phyloP scores from a whole-genome alignment of 2,329 filamentous ascomycete genomes.

The Bimuria novae-zelandiae region DNA sequence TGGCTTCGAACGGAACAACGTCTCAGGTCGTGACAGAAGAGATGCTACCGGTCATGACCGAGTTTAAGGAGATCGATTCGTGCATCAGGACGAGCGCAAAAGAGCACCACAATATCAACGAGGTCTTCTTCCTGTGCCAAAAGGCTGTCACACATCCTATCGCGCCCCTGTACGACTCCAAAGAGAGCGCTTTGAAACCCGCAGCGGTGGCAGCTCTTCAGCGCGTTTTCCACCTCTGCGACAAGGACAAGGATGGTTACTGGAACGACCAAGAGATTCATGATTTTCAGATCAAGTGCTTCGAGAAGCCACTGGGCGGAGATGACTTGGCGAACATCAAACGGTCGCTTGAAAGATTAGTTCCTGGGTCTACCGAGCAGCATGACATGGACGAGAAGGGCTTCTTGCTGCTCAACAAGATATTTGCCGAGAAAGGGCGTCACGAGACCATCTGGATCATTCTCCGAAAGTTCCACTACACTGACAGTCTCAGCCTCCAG shows the following conservation, averaged over 20 bases:
- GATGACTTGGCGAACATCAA: constrained; percentile 93
- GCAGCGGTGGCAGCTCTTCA: constrained; percentile 84
- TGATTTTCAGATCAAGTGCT: constrained; percentile 88
- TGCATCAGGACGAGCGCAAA: constrained; percentile 93
- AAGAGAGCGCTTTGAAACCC: constrained; percentile 84
- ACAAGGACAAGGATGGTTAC: constrained; percentile 93
- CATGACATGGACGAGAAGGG: constrained; percentile 77
- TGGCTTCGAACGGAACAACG: constrained; percentile 73
- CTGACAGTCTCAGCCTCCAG: constrained; percentile 88
- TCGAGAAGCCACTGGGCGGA: constrained; percentile 80
- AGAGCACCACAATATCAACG: constrained; percentile 92
- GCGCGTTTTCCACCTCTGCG: constrained; percentile 92
- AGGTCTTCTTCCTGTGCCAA: constrained; percentile 94
- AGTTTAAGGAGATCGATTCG: constrained; percentile 98
- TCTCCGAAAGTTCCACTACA: constrained; percentile 91
- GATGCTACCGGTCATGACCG: constrained; percentile 97
- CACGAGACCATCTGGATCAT: constrained; percentile 99
- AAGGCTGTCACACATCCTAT: constrained; percentile 98
- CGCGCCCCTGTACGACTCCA: constrained; percentile 94
- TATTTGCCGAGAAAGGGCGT: constrained; percentile 95
- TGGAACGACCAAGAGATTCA: constrained; percentile 89
- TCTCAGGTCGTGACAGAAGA: constrained; percentile 92
- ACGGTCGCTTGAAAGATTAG: constrained; percentile 73
- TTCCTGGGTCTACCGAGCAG: constrained; percentile 63
- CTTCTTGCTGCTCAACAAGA: constrained; percentile 89